Evolutionary conservation across 176 grass and related monocot species (phyloP).

Genomic region (Carex myosuroides): DNA sequence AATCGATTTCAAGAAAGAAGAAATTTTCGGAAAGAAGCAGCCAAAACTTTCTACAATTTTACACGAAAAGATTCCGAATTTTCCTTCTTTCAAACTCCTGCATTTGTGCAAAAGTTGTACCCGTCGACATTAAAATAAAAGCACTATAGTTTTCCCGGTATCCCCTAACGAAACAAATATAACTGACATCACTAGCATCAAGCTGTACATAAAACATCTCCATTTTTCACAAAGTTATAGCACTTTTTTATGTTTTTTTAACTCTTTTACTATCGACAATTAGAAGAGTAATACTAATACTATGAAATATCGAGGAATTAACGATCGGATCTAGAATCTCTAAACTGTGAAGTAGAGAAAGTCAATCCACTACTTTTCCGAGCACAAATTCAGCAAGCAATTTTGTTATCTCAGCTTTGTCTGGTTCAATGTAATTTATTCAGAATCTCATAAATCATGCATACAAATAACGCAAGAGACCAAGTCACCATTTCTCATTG

Average conservation of each 20-base stretch:
- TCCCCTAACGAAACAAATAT: neutral
- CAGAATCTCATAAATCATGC: neutral
- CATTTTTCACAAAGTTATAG: neutral
- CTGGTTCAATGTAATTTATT: conserved; percentile 1
- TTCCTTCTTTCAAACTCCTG: neutral
- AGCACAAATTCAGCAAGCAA: neutral
- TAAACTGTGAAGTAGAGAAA: neutral
- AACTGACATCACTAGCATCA: neutral
- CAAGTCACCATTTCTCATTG: neutral
- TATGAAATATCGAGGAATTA: neutral
- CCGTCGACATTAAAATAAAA: neutral
- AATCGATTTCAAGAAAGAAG: neutral
- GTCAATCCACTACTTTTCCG: neutral
- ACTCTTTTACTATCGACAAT: too few relatives aligned
- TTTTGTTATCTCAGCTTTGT: neutral
- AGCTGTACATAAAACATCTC: too few relatives aligned
- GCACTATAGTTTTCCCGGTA: too few relatives aligned
- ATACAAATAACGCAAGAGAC: neutral
- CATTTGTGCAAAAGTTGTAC: neutral
- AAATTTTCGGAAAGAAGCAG: neutral
- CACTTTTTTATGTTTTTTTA: too few relatives aligned
- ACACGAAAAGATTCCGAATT: neutral
- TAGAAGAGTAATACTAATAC: neutral
- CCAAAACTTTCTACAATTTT: neutral
- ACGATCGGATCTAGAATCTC: neutral